Percentiles rank a stretch among this genome's conserved stretches.
These are phyloP conservation scores for Pyrus communis DNA, from an alignment of 306 rosid genomes.

Conservation along the genomic window DNA sequence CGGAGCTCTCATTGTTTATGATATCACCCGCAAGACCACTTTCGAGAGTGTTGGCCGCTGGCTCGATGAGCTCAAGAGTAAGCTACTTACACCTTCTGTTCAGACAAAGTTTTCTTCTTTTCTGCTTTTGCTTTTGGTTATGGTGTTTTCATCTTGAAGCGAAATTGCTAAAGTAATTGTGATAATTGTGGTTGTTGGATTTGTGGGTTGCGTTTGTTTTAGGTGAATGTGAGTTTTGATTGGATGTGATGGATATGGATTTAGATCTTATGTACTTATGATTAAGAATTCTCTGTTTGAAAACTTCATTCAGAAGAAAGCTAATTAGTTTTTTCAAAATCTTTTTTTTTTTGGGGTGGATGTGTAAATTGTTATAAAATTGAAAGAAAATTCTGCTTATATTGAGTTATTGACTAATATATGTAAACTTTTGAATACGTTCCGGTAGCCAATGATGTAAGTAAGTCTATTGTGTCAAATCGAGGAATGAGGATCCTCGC, in stretches of 20 bases:
- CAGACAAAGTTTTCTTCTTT: neutral
- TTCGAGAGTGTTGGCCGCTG: constrained; percentile 82
- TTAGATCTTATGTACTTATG: constrained; percentile 17
- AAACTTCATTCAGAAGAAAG: constrained; percentile 11
- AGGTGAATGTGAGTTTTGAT: neutral
- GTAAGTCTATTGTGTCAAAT: neutral
- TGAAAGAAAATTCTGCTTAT: neutral
- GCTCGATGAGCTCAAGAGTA: constrained; percentile 95
- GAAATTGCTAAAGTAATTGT: neutral
- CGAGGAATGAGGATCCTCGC: too few species aligned
- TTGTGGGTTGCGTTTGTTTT: neutral
- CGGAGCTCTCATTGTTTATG: constrained; percentile 83
- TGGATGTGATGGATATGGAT: neutral
- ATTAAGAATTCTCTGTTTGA: neutral
- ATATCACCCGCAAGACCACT: constrained; percentile 74
- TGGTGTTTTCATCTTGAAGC: neutral
- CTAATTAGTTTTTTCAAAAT: neutral
- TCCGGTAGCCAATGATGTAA: neutral
- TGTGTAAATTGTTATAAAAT: neutral
- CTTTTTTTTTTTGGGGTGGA: neutral
- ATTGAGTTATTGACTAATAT: neutral
- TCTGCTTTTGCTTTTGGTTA: neutral
- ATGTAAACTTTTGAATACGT: neutral
- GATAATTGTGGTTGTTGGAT: neutral
- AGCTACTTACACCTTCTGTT: neutral